Conservation (phyloP, 2,329 filamentous ascomycete genomes). For the Penicillium decumbens region DNA sequence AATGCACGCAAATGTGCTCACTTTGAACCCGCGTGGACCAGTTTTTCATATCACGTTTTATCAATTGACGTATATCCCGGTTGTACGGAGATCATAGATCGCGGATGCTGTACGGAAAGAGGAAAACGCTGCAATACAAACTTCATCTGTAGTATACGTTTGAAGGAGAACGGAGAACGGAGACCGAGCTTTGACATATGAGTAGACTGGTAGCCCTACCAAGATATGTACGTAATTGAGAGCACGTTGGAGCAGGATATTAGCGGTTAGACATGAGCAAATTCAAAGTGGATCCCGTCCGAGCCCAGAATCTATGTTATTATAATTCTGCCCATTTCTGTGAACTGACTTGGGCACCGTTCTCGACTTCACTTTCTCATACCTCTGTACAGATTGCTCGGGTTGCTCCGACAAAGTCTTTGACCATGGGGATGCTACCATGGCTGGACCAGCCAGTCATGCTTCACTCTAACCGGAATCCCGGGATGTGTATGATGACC, state of each 20-base stretch:
- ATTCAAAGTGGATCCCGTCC: slow-evolving; percentile 1
- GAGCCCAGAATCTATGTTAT: background rate
- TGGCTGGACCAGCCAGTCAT: slow-evolving; percentile 24
- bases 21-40: background rate
- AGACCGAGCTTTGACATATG: background rate
- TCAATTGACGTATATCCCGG: no score
- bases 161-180: background rate
- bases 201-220: background rate
- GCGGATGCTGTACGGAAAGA: background rate
- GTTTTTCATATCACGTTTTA: background rate
- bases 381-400: background rate
- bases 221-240: background rate
- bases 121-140: background rate
- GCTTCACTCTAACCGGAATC: slow-evolving; percentile 22
- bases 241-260: background rate
- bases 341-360: background rate
- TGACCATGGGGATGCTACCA: slow-evolving; percentile 16
- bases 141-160: background rate
- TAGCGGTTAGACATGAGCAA: background rate
- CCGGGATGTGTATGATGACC: slow-evolving; percentile 21
- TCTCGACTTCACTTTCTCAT: background rate
- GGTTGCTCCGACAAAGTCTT: background rate
- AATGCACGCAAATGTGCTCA: slow-evolving; percentile 20
- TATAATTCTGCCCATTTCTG: slow-evolving; percentile 7
- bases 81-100: background rate